Evolutionary conservation across 2,329 filamentous ascomycete genomes (phyloP), one percentile per base, ranked within the genome.

Genomic region (Alternaria brassicicola): DNA sequence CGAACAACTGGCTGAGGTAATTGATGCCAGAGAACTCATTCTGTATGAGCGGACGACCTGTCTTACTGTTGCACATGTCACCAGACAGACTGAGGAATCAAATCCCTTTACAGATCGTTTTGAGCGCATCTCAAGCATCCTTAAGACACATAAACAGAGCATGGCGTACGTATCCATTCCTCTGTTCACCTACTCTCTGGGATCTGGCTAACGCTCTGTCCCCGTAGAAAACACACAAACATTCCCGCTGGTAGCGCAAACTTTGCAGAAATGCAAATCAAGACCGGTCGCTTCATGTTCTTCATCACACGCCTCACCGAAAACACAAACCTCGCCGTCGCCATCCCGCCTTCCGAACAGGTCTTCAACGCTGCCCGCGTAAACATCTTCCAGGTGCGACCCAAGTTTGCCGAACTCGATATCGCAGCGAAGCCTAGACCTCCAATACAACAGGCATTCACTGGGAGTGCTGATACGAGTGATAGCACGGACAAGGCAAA

Each of bases 11-110:
- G 93, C 93, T 6, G 86, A 90, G 38, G 88, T 95, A 48, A 92
- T 97, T 64, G 90, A 95, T 76, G 95, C 95, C 1, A 90, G 97
- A 74, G 95, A 99, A 81, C 86, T 98, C 30, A 88, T 98, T 2
- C 83, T 99, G 36, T 98, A 98, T 74, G 95, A 99, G 80, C 88
- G 95, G 55, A 96, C 93, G 3, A 97, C 93, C 0, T 99, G 97
- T 78, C 85, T 99, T 0, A 96, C 94, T 52, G 93, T 99, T n/a
- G 96, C 93, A 0, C 92, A 90, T 57, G 95, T 96, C 80, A 91
- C 91, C 5, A 89, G 91, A 2, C 84, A 86, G 17, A 84, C 89
- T 61, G 93, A 93, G 42, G 83, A 85, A 33, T 79, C 86, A 49
- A 99, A 99, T 76, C 94, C 95, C 1, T 96, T 92, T 62, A 89